Conservation (phyloP, 2,329 filamentous ascomycete species). For the Alternaria gansuensis region DNA sequence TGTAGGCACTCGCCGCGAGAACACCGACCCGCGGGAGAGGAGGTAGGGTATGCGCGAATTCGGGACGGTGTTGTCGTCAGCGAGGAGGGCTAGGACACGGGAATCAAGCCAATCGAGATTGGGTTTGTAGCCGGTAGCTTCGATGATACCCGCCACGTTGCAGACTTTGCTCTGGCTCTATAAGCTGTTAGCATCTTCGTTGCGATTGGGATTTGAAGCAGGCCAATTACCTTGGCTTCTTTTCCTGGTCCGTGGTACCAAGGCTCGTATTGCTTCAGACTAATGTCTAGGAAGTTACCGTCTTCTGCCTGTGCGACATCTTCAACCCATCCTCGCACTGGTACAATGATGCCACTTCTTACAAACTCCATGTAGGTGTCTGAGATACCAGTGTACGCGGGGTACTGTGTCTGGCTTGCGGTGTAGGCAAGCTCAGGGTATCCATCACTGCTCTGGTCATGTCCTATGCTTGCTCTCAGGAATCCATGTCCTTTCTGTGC, state of each 20-base stretch:
- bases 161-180: slow-evolving; percentile 22
- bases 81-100: slow-evolving; percentile 64
- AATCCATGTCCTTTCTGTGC: slow-evolving; percentile 64
- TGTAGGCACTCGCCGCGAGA: slow-evolving; percentile 67
- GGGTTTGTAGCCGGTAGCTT: slow-evolving; percentile 77
- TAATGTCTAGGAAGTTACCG: slow-evolving; percentile 11
- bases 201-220: background rate
- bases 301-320: slow-evolving; percentile 27
- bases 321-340: slow-evolving; percentile 50
- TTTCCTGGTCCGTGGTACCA: slow-evolving; percentile 21
- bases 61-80: slow-evolving; percentile 64
- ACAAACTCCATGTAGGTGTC: slow-evolving; percentile 79
- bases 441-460: slow-evolving; percentile 56
- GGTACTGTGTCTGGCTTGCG: slow-evolving; percentile 59
- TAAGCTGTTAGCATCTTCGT: slow-evolving; percentile 13
- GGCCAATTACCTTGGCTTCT: slow-evolving; percentile 13
- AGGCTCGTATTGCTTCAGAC: slow-evolving; percentile 24
- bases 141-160: slow-evolving; percentile 65
- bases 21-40: slow-evolving; percentile 72
- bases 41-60: slow-evolving; percentile 62
- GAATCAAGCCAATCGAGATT: slow-evolving; percentile 71
- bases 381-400: slow-evolving; percentile 73
- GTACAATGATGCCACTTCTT: slow-evolving; percentile 63
- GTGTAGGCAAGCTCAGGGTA: slow-evolving; percentile 50
- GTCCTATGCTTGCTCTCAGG: slow-evolving; percentile 55